Base-by-base conservation (phyloP, 345 rosid species). In the Iberis pinnata region DNA sequence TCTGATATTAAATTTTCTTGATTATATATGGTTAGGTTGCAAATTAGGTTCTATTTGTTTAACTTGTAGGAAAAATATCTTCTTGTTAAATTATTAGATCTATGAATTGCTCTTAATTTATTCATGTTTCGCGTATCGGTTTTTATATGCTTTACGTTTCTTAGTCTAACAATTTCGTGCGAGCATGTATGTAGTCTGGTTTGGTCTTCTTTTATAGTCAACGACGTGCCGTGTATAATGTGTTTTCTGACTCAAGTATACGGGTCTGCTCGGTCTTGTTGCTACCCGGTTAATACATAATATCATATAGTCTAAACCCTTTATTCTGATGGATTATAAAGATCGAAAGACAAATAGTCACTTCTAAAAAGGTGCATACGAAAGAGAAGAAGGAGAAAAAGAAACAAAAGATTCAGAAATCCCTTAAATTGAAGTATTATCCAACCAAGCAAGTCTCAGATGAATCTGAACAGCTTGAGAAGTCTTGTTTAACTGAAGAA, bases 281-380 rank as follows among this genome's bases (percentile, higher is more conserved):
- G 51, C 46, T 60, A 13, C 18, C 18, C 5, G 8, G 53, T 46
- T 6, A 39, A 25, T 38, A 53, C 37, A 27, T 7, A 20, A 38
- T 37, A 27, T 40, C 19, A 17, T 31, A 17, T 66, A 60, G 71
- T 67, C 71, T 67, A 67, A 67, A 67, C 60, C 45, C 61, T 67
- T 53, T 67, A 32, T 46, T 67, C 71, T 67, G 46, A 53, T 67
- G 52, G 51, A 54, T 67, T 67, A 58, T 65, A 67, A 67, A 67
- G 71, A 67, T 67, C 9, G 51, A 60, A 40, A 60, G 50, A 8
- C 51, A 40, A 16, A 13, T 53, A 45, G 56, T 32, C 26, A 4
- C 18, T 18, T 24, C 57, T 31, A 15, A 24, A 13, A 67, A 60
- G 67, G 35, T 12, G 33, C 52, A 5, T 14, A 39, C 41, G 44